Evolutionary conservation across 768 basidiomycete species (phyloP).

Genomic region (Thelephora aurantiotincta): DNA sequence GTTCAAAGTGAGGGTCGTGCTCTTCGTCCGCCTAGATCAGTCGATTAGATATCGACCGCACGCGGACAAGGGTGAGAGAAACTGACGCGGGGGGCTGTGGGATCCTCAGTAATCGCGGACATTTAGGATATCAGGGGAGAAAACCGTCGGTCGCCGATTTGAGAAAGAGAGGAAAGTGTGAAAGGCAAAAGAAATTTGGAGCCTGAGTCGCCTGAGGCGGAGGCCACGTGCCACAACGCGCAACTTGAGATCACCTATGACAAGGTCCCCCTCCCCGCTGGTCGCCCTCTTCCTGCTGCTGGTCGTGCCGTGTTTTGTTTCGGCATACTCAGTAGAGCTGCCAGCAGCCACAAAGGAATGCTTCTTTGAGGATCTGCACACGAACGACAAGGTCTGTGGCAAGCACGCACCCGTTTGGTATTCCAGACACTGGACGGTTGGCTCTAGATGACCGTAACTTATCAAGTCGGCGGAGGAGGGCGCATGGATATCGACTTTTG

Average conservation of each 20-base stretch:
- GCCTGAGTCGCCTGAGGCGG: background rate
- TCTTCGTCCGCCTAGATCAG: conserved; percentile 45
- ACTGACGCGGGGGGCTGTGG: conserved; percentile 62
- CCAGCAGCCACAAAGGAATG: conserved; percentile 78
- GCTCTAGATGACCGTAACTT: conserved; percentile 91
- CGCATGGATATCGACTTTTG: conserved; percentile 97
- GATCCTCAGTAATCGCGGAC: conserved; percentile 20
- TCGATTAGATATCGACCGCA: background rate
- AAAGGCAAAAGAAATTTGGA: background rate
- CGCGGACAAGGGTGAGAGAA: conserved; percentile 3
- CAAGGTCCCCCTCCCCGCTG: too few relatives aligned
- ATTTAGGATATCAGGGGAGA: conserved; percentile 11
- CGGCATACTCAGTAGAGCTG: conserved; percentile 62
- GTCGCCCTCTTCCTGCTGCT: conserved; percentile 16
- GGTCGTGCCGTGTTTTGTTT: conserved; percentile 21
- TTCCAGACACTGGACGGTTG: background rate
- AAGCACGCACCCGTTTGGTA: background rate
- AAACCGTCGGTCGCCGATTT: conserved; percentile 10
- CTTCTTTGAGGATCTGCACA: conserved; percentile 90
- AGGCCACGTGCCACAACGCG: background rate
- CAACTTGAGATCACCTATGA: background rate
- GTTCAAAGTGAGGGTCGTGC: conserved; percentile 84
- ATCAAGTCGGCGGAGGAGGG: conserved; percentile 96
- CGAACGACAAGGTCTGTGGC: conserved; percentile 65
- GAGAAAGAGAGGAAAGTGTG: background rate